Conservation (phyloP, 139 green algal genomes). For the Eudorina sp. region DNA sequence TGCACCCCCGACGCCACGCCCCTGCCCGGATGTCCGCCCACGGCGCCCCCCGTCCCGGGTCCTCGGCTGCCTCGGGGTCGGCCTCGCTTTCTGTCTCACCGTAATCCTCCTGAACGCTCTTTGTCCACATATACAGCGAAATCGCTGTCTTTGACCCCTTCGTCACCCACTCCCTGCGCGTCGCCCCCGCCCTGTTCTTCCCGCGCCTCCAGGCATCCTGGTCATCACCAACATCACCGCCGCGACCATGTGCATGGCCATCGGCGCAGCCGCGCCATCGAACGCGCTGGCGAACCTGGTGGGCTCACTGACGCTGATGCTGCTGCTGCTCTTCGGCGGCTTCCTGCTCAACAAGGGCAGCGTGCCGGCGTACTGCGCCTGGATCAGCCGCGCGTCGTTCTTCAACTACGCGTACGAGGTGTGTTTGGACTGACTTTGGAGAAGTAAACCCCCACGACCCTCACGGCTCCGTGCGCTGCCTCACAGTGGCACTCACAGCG, state of each 20-base stretch:
- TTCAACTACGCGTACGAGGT: conserved; percentile 84
- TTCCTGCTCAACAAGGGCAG: conserved; percentile 84
- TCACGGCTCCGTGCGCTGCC: too few species aligned
- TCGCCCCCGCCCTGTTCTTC: background rate
- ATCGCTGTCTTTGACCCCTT: too few species aligned
- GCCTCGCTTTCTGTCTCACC: too few species aligned
- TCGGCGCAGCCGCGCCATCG: conserved; percentile 73
- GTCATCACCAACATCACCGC: conserved; percentile 71
- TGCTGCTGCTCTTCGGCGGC: conserved; percentile 81
- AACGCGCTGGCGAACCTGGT: conserved; percentile 78
- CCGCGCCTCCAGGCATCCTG: conserved; percentile 49
- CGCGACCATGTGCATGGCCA: conserved; percentile 73
- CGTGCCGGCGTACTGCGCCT: conserved; percentile 64
- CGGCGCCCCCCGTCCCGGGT: too few species aligned
- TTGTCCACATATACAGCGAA: too few species aligned
- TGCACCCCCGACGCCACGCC: too few species aligned
- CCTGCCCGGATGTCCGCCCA: too few species aligned
- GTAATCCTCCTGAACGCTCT: too few species aligned
- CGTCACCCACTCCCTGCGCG: background rate
- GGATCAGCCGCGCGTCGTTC: conserved; percentile 66
- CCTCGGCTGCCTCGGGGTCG: too few species aligned
- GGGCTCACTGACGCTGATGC: conserved; percentile 70
- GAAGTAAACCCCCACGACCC: too few species aligned
- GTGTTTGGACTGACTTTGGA: too few species aligned
- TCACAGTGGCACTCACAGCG: too few species aligned